phyloP scores from a whole-genome alignment of 192 early-diverging fungal genomes.

The Linnemannia zychae region DNA sequence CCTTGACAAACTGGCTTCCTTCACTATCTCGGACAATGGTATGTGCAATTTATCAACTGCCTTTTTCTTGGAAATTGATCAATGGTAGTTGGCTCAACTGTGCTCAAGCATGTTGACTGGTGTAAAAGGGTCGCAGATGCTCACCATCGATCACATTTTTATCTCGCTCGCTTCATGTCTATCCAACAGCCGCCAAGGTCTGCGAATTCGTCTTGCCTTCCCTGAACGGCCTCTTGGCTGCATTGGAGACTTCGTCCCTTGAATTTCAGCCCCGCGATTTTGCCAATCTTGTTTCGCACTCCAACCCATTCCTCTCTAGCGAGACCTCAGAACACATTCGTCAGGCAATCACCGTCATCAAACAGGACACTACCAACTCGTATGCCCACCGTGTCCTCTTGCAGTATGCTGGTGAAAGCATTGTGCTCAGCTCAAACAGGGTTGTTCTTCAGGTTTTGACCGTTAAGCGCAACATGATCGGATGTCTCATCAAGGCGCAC shows the following conservation, averaged over 20 bases:
- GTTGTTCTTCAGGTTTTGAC: conserved; percentile 63
- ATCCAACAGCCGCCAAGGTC: conserved; percentile 48
- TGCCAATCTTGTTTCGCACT: conserved; percentile 59
- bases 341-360: conserved; percentile 50
- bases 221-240: conserved; percentile 68
- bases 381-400: conserved; percentile 66
- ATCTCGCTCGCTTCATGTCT: background rate
- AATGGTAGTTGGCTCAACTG: background rate
- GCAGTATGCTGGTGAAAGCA: conserved; percentile 59
- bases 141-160: background rate
- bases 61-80: no score
- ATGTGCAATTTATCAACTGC: background rate
- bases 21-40: conserved; percentile 39
- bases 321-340: conserved; percentile 61
- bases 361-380: conserved; percentile 50
- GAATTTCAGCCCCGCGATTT: conserved; percentile 63
- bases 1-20: conserved; percentile 51
- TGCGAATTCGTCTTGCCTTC: conserved; percentile 71
- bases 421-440: conserved; percentile 67
- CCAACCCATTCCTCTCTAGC: conserved; percentile 63
- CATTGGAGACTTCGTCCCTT: conserved; percentile 63
- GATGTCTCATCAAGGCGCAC: conserved; percentile 56
- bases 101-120: background rate
- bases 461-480: conserved; percentile 67
- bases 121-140: background rate